Evolutionary conservation across 2,329 filamentous ascomycete species (phyloP).

Genomic region (Pyricularia sp.): DNA sequence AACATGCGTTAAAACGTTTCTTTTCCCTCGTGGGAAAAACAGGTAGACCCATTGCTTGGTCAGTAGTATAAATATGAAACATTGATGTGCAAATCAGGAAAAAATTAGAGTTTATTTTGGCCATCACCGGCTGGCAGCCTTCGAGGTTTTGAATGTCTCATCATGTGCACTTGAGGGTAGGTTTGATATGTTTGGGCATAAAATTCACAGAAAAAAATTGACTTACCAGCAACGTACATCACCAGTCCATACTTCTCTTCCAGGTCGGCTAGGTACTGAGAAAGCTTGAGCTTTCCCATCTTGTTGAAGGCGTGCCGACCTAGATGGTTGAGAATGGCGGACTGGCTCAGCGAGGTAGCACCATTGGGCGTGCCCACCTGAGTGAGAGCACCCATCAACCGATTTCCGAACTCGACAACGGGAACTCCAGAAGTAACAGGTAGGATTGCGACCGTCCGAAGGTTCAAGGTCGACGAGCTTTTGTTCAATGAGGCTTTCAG

Average conservation of each 20-base stretch:
- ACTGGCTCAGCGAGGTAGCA: slow-evolving; percentile 85
- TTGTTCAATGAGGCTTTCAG: slow-evolving; percentile 44
- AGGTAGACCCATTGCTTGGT: background rate
- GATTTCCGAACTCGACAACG: slow-evolving; percentile 88
- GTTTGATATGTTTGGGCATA: background rate
- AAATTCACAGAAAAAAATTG: background rate
- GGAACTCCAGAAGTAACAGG: slow-evolving; percentile 88
- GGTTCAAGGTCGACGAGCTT: slow-evolving; percentile 78
- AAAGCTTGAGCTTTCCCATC: slow-evolving; percentile 93
- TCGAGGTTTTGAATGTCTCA: slow-evolving; percentile 39
- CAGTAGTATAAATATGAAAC: background rate
- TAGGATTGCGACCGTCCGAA: slow-evolving; percentile 85
- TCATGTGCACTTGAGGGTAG: slow-evolving; percentile 27
- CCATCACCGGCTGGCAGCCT: slow-evolving; percentile 45
- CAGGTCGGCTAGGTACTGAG: slow-evolving; percentile 90
- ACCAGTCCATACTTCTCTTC: slow-evolving; percentile 97
- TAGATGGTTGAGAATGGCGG: slow-evolving; percentile 87
- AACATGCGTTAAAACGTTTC: background rate
- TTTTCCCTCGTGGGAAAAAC: background rate
- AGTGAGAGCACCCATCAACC: slow-evolving; percentile 75
- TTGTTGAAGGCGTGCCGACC: slow-evolving; percentile 93
- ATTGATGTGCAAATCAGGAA: slow-evolving; percentile 39
- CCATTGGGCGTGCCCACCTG: slow-evolving; percentile 87
- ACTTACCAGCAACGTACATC: slow-evolving; percentile 75
- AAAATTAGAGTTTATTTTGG: slow-evolving; percentile 57